phyloP scores from a whole-genome alignment of 2,329 filamentous ascomycete species.

The Paecilomyces sp. region DNA sequence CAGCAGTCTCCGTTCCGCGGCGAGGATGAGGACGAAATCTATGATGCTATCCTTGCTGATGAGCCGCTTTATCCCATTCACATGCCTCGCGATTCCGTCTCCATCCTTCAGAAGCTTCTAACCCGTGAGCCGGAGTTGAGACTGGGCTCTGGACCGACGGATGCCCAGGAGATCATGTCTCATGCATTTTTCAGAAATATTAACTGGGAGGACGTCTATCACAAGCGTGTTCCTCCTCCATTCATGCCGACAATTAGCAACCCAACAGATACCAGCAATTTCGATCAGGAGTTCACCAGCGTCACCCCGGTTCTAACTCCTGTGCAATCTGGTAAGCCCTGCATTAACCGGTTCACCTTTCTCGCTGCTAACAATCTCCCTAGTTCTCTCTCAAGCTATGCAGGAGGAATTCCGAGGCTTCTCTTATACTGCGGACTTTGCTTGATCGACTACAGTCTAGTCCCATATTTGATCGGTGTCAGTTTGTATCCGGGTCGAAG shows the following conservation, averaged over 20 bases:
- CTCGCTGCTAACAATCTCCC: constrained; percentile 11
- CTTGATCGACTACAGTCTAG: constrained; percentile 41
- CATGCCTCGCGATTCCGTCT: constrained; percentile 96
- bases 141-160: constrained; percentile 87
- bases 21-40: constrained; percentile 98
- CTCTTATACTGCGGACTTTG: constrained; percentile 91
- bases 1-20: constrained; percentile 98
- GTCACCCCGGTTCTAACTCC: constrained; percentile 96
- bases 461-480: constrained; percentile 3
- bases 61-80: constrained; percentile 97
- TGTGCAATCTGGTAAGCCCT: constrained; percentile 81
- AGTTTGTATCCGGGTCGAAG: not conserved
- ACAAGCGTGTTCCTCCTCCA: constrained; percentile 84
- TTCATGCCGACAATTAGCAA: constrained; percentile 87
- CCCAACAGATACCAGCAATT: constrained; percentile 98
- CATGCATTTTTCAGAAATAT: constrained; percentile 97
- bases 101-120: constrained; percentile 93
- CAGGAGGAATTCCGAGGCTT: constrained; percentile 99
- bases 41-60: constrained; percentile 95
- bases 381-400: constrained; percentile 96
- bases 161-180: constrained; percentile 97
- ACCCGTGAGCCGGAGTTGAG: constrained; percentile 91
- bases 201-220: constrained; percentile 97
- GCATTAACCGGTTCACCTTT: not conserved
- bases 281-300: constrained; percentile 96